Evolutionary conservation across 257 asterid genomes (phyloP).

Genomic region (Fraxinus anomala): DNA sequence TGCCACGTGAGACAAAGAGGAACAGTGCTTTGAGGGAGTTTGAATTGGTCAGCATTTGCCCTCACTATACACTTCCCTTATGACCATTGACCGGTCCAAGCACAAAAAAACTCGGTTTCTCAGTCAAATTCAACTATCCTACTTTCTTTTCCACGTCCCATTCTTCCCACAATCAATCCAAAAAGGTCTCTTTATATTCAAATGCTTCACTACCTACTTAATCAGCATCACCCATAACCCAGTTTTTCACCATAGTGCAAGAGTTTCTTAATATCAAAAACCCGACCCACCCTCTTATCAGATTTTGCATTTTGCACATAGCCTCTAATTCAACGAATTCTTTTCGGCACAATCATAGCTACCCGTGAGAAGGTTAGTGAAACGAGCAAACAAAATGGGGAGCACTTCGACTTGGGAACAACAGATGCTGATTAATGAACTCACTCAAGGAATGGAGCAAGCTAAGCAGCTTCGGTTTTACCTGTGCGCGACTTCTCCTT

Average conservation of each 20-base stretch:
- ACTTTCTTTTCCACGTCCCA: constrained; percentile 43
- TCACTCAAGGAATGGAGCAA: constrained; percentile 75
- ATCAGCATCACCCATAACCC: constrained; percentile 23
- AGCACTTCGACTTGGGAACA: constrained; percentile 45
- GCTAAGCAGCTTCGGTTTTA: constrained; percentile 67
- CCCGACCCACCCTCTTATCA: neutral
- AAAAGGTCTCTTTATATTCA: constrained; percentile 44
- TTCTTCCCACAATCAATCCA: constrained; percentile 20
- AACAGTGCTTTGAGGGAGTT: constrained; percentile 7
- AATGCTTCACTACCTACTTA: constrained; percentile 28
- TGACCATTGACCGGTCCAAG: constrained; percentile 57
- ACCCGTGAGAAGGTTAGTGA: neutral
- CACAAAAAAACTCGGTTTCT: constrained; percentile 62
- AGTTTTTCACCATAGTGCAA: constrained; percentile 17
- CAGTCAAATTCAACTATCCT: constrained; percentile 64
- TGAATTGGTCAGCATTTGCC: constrained; percentile 54
- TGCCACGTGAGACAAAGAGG: neutral
- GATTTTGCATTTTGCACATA: neutral
- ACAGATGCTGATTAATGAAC: constrained; percentile 55
- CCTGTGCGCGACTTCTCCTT: constrained; percentile 43
- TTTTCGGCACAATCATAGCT: neutral
- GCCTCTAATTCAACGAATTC: neutral
- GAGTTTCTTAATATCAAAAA: constrained; percentile 19
- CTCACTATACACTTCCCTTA: constrained; percentile 28
- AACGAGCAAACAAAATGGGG: constrained; percentile 45